phyloP scores from a whole-genome alignment of 2,329 filamentous ascomycete genomes.

The Scytalidium sp. region DNA sequence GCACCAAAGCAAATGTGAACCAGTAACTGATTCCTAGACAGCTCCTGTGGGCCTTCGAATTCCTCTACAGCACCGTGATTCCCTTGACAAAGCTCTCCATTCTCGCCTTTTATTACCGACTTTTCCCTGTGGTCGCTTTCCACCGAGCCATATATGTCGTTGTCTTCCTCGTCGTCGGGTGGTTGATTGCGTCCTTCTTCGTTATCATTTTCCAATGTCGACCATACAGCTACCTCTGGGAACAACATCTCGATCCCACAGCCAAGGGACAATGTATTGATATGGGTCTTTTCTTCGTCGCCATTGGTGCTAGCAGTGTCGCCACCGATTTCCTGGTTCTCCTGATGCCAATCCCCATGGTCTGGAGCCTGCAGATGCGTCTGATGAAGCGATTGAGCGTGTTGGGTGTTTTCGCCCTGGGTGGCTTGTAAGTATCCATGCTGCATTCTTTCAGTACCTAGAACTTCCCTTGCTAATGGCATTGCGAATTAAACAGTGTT shows the following conservation, averaged over 20 bases:
- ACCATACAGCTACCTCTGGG: conserved; percentile 52
- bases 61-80: conserved; percentile 44
- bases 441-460: not conserved
- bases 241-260: conserved; percentile 46
- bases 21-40: no score
- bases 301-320: conserved; percentile 51
- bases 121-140: conserved; percentile 43
- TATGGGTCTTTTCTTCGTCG: conserved; percentile 46
- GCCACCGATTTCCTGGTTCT: no score
- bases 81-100: conserved; percentile 48
- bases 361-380: no score
- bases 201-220: conserved; percentile 47
- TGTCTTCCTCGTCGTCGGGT: conserved; percentile 37
- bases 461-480: not conserved
- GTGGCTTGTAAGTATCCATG: conserved; percentile 18
- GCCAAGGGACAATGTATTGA: conserved; percentile 46
- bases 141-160: conserved; percentile 42
- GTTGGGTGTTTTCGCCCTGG: conserved; percentile 19
- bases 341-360: no score
- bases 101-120: conserved; percentile 52
- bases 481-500: not conserved
- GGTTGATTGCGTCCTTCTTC: conserved; percentile 32
- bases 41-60: conserved; percentile 40
- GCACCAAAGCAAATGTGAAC: not conserved
- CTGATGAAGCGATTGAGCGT: no score